Conservation (phyloP, 306 rosid genomes). For the Acacia confusa region DNA sequence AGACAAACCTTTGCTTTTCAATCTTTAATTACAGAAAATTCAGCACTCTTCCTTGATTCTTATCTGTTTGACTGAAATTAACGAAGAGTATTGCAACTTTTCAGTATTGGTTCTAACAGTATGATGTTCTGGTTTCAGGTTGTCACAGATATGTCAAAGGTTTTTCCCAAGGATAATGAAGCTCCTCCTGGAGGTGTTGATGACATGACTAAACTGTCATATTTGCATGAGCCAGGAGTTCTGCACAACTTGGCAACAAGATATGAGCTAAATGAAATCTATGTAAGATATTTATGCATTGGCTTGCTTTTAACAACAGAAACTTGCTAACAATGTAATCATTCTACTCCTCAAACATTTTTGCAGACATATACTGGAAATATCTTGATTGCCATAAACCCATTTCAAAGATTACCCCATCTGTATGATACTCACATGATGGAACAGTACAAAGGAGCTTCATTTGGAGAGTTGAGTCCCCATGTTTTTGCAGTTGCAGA, state of each 20-base stretch:
- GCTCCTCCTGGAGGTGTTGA: constrained; percentile 99
- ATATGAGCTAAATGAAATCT: constrained; percentile 98
- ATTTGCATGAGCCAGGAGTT: constrained; percentile 99
- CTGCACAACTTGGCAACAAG: constrained; percentile 91
- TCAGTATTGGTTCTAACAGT: constrained; percentile 27
- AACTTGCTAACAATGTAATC: constrained; percentile 28
- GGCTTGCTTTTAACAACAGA: constrained; percentile 28
- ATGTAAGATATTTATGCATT: constrained; percentile 57
- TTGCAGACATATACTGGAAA: constrained; percentile 98
- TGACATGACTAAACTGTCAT: constrained; percentile 99
- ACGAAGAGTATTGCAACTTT: not conserved
- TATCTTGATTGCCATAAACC: constrained; percentile 94
- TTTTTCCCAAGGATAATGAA: constrained; percentile 93
- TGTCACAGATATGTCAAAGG: constrained; percentile 77
- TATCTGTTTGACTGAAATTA: not conserved
- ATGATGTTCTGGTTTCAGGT: constrained; percentile 57
- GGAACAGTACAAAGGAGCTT: constrained; percentile 98
- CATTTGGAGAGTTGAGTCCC: constrained; percentile 96
- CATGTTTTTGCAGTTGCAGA: constrained; percentile 99
- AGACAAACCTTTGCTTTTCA: constrained; percentile 17
- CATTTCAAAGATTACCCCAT: constrained; percentile 98
- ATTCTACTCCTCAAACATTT: constrained; percentile 36
- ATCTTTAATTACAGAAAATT: constrained; percentile 9
- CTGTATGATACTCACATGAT: constrained; percentile 97
- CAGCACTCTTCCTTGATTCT: constrained; percentile 6